Percentiles rank a stretch among this genome's conserved stretches.
phyloP scores from a whole-genome alignment of 139 green algal genomes.

The Chlamydomonas eustigma region DNA sequence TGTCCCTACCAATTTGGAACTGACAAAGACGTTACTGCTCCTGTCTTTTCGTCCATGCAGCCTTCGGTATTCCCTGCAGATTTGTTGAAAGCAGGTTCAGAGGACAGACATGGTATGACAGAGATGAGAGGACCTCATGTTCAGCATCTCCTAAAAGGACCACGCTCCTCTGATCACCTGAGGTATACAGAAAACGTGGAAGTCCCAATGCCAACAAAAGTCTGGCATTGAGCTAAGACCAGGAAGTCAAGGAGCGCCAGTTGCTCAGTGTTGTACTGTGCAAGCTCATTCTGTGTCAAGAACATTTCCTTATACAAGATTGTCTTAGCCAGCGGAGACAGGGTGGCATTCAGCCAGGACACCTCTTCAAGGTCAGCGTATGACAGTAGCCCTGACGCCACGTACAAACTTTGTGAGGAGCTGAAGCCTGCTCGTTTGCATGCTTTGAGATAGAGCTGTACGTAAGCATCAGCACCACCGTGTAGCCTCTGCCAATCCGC shows the following conservation, averaged over 20 bases:
- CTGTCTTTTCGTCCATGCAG: slow-evolving; percentile 32
- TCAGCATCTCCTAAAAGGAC: too few species aligned
- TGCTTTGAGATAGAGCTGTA: slow-evolving; percentile 43
- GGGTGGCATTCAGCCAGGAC: slow-evolving; percentile 36
- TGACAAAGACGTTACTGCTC: slow-evolving; percentile 46
- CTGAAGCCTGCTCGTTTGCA: not conserved
- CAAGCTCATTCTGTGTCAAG: slow-evolving; percentile 31
- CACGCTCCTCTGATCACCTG: slow-evolving; percentile 17
- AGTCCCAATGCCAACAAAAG: slow-evolving; percentile 65
- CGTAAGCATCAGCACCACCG: slow-evolving; percentile 49
- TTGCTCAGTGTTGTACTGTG: slow-evolving; percentile 59
- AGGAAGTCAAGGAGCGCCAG: slow-evolving; percentile 68
- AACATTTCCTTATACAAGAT: slow-evolving; percentile 63
- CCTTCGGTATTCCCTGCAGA: slow-evolving; percentile 28
- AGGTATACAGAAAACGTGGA: slow-evolving; percentile 67
- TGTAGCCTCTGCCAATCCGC: slow-evolving; percentile 60
- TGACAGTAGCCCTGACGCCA: slow-evolving; percentile 56
- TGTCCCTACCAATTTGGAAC: slow-evolving; percentile 59
- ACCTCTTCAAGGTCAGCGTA: slow-evolving; percentile 52
- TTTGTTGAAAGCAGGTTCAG: too few species aligned
- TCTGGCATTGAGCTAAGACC: slow-evolving; percentile 45
- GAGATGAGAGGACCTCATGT: too few species aligned
- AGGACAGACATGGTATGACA: too few species aligned
- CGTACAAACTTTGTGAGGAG: slow-evolving; percentile 37
- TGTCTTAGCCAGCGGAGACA: slow-evolving; percentile 20